A percentile compares a stretch with the other conserved stretches of the same genome.
Conservation (phyloP, 2,329 filamentous ascomycete genomes). For the Didymella keratinophila region DNA sequence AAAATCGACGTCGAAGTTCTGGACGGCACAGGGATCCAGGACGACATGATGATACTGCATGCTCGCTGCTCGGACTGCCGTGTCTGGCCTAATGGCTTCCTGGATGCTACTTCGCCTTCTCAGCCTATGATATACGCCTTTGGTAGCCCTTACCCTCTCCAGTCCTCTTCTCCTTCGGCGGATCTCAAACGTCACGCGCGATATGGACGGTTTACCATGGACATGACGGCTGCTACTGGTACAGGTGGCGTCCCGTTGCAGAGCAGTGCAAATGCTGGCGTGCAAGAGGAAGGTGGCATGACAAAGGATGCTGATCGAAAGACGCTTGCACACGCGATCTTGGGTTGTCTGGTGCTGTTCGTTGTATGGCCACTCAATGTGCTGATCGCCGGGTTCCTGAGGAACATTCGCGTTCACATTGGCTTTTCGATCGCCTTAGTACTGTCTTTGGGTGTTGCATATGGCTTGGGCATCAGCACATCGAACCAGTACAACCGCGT, state of each 20-base stretch:
- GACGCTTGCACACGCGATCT: conserved; percentile 42
- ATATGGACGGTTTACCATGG: conserved; percentile 54
- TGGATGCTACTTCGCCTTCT: conserved; percentile 41
- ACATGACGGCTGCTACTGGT: conserved; percentile 51
- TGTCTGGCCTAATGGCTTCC: conserved; percentile 45
- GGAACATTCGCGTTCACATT: conserved; percentile 54
- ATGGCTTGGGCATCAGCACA: conserved; percentile 54
- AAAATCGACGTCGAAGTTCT: conserved; percentile 42
- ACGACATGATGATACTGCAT: conserved; percentile 49
- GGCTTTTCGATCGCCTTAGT: conserved; percentile 51
- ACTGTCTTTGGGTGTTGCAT: conserved; percentile 49
- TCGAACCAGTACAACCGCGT: conserved; percentile 52
- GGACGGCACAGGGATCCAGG: conserved; percentile 41
- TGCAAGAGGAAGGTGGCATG: conserved; percentile 33
- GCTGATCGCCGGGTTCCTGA: conserved; percentile 50
- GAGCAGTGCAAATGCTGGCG: conserved; percentile 29
- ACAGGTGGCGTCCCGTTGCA: conserved; percentile 46
- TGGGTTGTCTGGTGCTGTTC: conserved; percentile 46
- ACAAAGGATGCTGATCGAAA: conserved; percentile 39
- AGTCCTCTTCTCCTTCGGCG: conserved; percentile 43
- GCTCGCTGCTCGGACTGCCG: conserved; percentile 53
- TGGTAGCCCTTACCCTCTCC: conserved; percentile 41
- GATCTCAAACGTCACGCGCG: conserved; percentile 48
- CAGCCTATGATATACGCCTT: conserved; percentile 56
- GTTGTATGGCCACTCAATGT: conserved; percentile 44